Evolutionary conservation across 345 rosid genomes (phyloP), one percentile per base, ranked within the genome.

Genomic region (Melastoma malabathricum): DNA sequence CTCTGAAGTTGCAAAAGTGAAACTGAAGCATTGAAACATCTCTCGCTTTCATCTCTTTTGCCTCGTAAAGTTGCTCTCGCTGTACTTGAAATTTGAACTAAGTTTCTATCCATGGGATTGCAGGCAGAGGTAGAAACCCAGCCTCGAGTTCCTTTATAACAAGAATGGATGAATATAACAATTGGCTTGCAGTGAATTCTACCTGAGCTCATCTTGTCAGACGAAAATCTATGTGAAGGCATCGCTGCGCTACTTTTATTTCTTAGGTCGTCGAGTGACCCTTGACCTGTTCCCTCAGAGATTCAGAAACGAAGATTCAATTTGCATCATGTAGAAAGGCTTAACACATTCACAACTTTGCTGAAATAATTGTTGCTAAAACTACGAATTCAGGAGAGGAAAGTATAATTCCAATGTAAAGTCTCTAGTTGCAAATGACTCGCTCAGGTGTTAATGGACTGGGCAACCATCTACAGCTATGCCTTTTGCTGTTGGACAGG

Each of bases 131-230:
- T 51, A 89, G 94, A 59, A 56, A 74, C 17, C 68, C 61, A 3
- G 48, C 71, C 57, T 86, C 94, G 47, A 90, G 92, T 64, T 86
- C 96, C 45, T 86, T 90, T 52, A 77, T 84, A 25, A 86, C 84
- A 65, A 82, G 90, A 72, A 86, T 90, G 89, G 94, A 81, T 51
- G 90, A 83, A 60, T 86, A 81, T 47, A 86, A 78, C 68, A 70
- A 63, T 61, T 90, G 98, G 96, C 59, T 63, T 62, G 58, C 79
- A 2, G 60, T 23, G 48, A 63, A 61, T 63, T 17, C 43, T 27
- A 18, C 69, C 60, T 58, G 51, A 70, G 27, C 44, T 9, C 48
- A 18, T 48, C 23, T 55, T 52, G 68, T 62, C 53, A 54, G 9
- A 22, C 13, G 17, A 29, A 18, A 16, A 8, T 0, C 41, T 51